phyloP scores from a whole-genome alignment of 768 basidiomycete genomes.

The Macrolepiota dolichaula region DNA sequence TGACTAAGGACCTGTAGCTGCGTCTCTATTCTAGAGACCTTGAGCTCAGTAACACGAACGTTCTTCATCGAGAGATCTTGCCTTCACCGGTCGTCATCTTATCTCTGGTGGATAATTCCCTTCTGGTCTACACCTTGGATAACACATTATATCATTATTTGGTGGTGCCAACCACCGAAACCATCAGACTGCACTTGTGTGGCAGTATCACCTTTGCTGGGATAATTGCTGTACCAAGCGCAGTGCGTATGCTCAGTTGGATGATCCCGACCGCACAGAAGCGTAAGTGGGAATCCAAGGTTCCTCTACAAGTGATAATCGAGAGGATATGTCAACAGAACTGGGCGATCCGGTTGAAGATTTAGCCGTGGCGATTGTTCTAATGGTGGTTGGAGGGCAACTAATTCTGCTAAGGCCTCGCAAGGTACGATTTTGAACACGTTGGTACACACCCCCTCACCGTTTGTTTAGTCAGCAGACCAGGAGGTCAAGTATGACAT shows the following conservation, averaged over 20 bases:
- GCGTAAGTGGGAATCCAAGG: conserved; percentile 47
- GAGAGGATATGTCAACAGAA: conserved; percentile 43
- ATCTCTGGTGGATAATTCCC: conserved; percentile 90
- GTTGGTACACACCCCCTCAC: not conserved
- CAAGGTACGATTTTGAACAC: conserved; percentile 48
- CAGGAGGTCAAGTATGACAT: conserved; percentile 96
- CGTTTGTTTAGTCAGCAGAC: conserved; percentile 55
- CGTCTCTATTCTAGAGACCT: conserved; percentile 92
- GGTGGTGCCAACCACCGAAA: conserved; percentile 78
- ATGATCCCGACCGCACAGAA: conserved; percentile 93
- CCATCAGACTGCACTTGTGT: conserved; percentile 84
- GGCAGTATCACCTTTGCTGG: conserved; percentile 94
- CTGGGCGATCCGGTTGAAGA: conserved; percentile 94
- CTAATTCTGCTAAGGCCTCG: conserved; percentile 86
- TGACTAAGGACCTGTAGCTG: conserved; percentile 46
- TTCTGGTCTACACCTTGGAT: conserved; percentile 91
- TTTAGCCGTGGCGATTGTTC: conserved; percentile 87
- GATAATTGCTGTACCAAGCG: conserved; percentile 77
- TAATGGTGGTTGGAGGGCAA: conserved; percentile 93
- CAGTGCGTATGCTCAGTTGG: conserved; percentile 93
- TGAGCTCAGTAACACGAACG: conserved; percentile 78
- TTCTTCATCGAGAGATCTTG: conserved; percentile 78
- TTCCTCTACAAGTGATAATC: conserved; percentile 8
- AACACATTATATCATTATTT: conserved; percentile 93
- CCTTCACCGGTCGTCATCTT: conserved; percentile 79